Evolutionary conservation across 177 flowering plant species (phyloP).

Genomic region (Vitis hybrid): DNA sequence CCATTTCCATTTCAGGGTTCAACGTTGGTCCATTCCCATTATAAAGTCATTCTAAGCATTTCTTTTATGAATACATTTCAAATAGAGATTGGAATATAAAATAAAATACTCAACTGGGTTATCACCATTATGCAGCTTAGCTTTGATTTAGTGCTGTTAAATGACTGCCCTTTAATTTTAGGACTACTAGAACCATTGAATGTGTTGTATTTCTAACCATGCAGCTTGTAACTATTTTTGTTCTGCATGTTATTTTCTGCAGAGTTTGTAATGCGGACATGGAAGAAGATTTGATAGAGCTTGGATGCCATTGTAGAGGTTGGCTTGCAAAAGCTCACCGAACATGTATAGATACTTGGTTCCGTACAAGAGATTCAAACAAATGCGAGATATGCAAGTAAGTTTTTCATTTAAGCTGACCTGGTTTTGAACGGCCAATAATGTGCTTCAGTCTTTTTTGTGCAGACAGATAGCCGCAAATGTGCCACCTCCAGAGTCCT

Average conservation of each 20-base stretch:
- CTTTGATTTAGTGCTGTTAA: too few species aligned
- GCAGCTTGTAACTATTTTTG: neutral
- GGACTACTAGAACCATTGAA: too few species aligned
- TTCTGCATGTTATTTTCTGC: conserved; percentile 6
- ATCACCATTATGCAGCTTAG: neutral
- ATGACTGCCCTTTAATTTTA: too few species aligned
- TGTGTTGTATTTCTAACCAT: neutral
- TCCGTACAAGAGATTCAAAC: conserved; percentile 70
- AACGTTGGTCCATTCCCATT: too few species aligned
- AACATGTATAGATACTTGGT: conserved; percentile 75
- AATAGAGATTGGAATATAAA: too few species aligned
- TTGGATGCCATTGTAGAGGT: conserved; percentile 83
- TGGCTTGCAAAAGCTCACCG: conserved; percentile 70
- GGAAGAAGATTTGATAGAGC: conserved; percentile 64
- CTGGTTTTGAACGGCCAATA: too few species aligned
- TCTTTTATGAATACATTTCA: too few species aligned
- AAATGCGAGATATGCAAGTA: conserved; percentile 91
- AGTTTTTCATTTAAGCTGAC: conserved; percentile 17
- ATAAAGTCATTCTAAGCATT: too few species aligned
- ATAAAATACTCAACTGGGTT: too few species aligned
- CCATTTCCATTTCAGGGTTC: too few species aligned
- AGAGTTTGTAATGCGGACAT: conserved; percentile 78
- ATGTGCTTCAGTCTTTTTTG: neutral
- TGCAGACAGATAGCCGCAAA: conserved; percentile 63
- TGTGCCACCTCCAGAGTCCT: conserved; percentile 62